A percentile compares a stretch with the other conserved stretches of the same genome.
Conservation (phyloP, 768 basidiomycete genomes). For the Lyophyllum decastes region DNA sequence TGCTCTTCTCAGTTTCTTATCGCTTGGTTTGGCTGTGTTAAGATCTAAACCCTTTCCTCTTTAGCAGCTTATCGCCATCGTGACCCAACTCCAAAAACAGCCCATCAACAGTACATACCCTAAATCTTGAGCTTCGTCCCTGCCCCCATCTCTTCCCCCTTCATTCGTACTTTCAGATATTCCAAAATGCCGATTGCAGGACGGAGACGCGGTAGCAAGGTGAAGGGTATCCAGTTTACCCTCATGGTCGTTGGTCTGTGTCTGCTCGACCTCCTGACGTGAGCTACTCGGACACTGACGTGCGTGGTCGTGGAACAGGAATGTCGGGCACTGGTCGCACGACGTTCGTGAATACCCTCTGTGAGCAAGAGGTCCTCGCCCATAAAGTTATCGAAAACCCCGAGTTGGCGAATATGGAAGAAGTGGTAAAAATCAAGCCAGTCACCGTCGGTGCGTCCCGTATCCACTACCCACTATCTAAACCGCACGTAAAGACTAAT, state of each 20-base stretch:
- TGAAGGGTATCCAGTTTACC: constrained; percentile 90
- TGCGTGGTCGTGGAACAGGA: constrained; percentile 43
- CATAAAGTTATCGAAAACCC: constrained; percentile 70
- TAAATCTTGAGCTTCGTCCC: constrained; percentile 8
- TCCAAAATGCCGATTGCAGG: constrained; percentile 44
- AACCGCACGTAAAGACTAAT: not conserved
- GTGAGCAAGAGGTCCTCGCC: constrained; percentile 72
- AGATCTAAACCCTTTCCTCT: constrained; percentile 10
- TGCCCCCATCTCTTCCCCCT: constrained; percentile 12
- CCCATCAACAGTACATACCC: not conserved
- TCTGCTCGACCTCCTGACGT: not conserved
- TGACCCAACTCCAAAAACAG: constrained; percentile 14
- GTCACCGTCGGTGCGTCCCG: constrained; percentile 63
- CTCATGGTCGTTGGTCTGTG: constrained; percentile 82
- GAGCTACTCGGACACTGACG: not conserved
- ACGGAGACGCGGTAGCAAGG: constrained; percentile 70
- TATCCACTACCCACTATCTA: constrained; percentile 7
- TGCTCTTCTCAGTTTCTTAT: not conserved
- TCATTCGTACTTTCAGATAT: not conserved
- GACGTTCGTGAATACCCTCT: constrained; percentile 91
- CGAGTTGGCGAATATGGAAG: constrained; percentile 75
- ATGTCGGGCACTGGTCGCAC: constrained; percentile 87
- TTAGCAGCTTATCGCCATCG: constrained; percentile 13
- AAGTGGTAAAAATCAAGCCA: constrained; percentile 78
- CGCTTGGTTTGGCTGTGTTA: constrained; percentile 13